Evolutionary conservation across 305 asterid species (phyloP).

Genomic region (Euphrasia arctica): DNA sequence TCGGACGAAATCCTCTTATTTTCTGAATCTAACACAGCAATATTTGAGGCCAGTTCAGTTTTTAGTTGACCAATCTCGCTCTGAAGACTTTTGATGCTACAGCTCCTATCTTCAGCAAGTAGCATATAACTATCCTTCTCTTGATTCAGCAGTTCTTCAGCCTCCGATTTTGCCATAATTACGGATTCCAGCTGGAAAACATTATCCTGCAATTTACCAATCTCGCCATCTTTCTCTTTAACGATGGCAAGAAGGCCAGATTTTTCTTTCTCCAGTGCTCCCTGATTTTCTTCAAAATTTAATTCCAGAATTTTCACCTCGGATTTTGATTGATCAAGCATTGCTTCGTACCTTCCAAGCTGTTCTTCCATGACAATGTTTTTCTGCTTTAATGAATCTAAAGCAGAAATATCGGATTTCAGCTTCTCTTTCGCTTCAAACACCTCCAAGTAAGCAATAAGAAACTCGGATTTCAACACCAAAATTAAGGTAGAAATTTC

Average conservation of each 20-base stretch:
- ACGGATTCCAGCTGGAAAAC: slow-evolving; percentile 28
- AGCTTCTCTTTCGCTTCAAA: slow-evolving; percentile 30
- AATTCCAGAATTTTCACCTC: slow-evolving; percentile 32
- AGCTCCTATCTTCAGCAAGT: slow-evolving; percentile 37
- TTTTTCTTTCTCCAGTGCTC: slow-evolving; percentile 31
- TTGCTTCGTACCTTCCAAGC: slow-evolving; percentile 21
- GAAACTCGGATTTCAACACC: slow-evolving; percentile 42
- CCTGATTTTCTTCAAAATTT: slow-evolving; percentile 31
- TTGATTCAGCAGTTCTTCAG: slow-evolving; percentile 31
- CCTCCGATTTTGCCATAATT: slow-evolving; percentile 29
- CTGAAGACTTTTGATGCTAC: slow-evolving; percentile 33
- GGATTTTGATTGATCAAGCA: slow-evolving; percentile 34
- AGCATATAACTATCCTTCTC: slow-evolving; percentile 35
- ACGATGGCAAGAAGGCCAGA: slow-evolving; percentile 25
- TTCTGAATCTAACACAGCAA: slow-evolving; percentile 29
- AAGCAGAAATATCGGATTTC: slow-evolving; percentile 20
- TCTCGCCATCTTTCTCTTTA: slow-evolving; percentile 34
- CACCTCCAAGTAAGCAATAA: slow-evolving; percentile 32
- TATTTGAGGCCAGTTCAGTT: slow-evolving; percentile 26
- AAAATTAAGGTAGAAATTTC: slow-evolving; percentile 29
- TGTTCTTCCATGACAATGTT: slow-evolving; percentile 32
- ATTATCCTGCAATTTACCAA: slow-evolving; percentile 33
- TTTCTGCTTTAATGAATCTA: slow-evolving; percentile 19
- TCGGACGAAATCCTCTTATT: slow-evolving; percentile 20
- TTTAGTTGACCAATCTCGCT: slow-evolving; percentile 31